Base-by-base conservation (phyloP, 2,329 filamentous ascomycete species). In the Curvularia sp. region DNA sequence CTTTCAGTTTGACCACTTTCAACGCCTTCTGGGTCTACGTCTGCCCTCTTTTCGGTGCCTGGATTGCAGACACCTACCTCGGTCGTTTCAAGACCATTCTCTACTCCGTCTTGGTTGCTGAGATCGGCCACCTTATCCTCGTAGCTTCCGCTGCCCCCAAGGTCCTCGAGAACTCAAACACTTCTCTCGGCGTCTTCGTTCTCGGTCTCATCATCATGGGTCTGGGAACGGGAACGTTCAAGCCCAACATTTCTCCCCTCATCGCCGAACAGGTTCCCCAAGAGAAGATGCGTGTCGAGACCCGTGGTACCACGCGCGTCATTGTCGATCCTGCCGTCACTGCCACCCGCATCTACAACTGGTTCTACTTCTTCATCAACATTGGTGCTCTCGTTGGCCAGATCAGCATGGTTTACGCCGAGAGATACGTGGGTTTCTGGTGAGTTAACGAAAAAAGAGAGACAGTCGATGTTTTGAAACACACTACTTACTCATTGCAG, bases 181-280 rank as follows among this genome's bases (percentile, higher is more conserved):
- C 79, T 27, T 81, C 83, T 38, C 71, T 87, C n/a, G 81, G 79
- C 48, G 83, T 82, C n/a, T 83, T 87, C 67, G 77, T 86, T 47
- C 76, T 81, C 13, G 79, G 85, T 9, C 80, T 87, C 61, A 79
- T 90, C 65, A 73, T 89, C 61, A 87, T 89, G 60, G 88, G 87
- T 59, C 72, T 89, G 12, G 88, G 87, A 51, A 89, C 87, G 1
- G 88, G 88, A 66, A 86, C 86, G 59, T 89, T 91, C 80, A 90
- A 90, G 79, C 84, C 86, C 65, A 90, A 89, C 74, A 82, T 85
- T 43, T 79, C 81, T 49, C 83, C 83, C 45, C 68, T 85, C 59
- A 75, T 80, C 39, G 87, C 86, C 50, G 88, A 90, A 63, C 88
- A 91, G 77, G 88, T 89, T 66, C 82, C 81, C 53, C 78, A 80